Conservation (phyloP, 768 basidiomycete genomes). For the Xanthoconium stramineum region DNA sequence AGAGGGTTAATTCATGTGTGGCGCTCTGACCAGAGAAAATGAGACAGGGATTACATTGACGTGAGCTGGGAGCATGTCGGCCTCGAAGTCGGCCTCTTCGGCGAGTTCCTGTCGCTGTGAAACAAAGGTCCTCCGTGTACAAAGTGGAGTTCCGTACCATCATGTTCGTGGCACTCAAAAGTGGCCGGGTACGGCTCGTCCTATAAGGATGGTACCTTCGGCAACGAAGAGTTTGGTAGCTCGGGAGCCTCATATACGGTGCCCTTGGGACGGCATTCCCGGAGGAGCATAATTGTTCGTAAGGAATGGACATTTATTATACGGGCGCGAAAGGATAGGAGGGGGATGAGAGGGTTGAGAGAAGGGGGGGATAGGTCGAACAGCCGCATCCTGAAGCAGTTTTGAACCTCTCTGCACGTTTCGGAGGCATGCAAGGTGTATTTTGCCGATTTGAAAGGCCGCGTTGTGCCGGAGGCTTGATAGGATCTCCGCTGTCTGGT, state of each 20-base stretch:
- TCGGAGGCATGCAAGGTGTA: conserved; percentile 23
- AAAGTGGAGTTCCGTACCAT: conserved; percentile 6
- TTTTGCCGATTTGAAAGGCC: conserved; percentile 20
- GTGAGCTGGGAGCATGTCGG: not conserved
- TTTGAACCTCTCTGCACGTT: conserved; percentile 24
- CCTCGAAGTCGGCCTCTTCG: conserved; percentile 9
- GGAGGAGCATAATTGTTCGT: conserved; percentile 10
- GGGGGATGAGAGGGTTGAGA: not conserved
- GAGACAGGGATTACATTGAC: conserved; percentile 1
- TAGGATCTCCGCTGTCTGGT: conserved; percentile 26
- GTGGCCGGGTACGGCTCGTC: not conserved
- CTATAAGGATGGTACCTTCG: conserved; percentile 24
- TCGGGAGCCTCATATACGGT: conserved; percentile 23
- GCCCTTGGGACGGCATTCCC: conserved; percentile 1
- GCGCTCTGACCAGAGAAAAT: conserved; percentile 14
- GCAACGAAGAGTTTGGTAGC: conserved; percentile 15
- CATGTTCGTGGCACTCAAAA: not conserved
- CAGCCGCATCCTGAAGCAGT: conserved; percentile 6
- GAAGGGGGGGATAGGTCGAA: conserved; percentile 1
- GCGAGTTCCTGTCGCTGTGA: conserved; percentile 10
- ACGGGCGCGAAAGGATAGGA: not conserved
- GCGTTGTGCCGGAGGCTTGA: conserved; percentile 18
- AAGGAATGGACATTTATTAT: conserved; percentile 21
- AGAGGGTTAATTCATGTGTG: not conserved
- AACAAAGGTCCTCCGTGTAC: conserved; percentile 3